A percentile compares a stretch with the other conserved stretches of the same genome.
Evolutionary conservation across 2,329 filamentous ascomycete genomes (phyloP).

Genomic region (Fonsecaea nubica): DNA sequence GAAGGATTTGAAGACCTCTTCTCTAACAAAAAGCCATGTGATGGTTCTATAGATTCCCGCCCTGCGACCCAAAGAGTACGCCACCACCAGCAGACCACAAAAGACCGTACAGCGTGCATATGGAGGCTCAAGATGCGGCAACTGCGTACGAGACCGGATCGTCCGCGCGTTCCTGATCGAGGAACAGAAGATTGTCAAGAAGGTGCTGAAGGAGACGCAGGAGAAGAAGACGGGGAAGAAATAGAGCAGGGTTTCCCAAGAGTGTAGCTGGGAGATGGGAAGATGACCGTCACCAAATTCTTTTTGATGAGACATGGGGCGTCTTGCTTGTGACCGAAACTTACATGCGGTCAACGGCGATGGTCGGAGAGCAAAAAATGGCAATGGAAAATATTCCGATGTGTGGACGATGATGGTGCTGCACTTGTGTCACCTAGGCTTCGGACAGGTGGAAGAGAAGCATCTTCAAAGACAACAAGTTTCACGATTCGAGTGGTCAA

Average conservation of each 20-base stretch:
- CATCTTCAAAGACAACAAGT: not conserved
- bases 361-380: not conserved
- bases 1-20: not conserved
- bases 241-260: slow-evolving; percentile 44
- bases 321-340: not conserved
- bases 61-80: slow-evolving; percentile 97
- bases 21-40: not conserved
- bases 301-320: not conserved
- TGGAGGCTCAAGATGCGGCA: slow-evolving; percentile 96
- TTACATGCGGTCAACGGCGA: not conserved
- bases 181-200: slow-evolving; percentile 99
- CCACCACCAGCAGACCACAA: slow-evolving; percentile 95
- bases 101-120: slow-evolving; percentile 99
- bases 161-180: slow-evolving; percentile 99
- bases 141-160: slow-evolving; percentile 97
- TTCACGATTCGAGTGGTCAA: not conserved
- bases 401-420: not conserved
- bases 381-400: not conserved
- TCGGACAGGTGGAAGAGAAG: not conserved
- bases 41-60: slow-evolving; percentile 74
- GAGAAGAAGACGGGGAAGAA: slow-evolving; percentile 73
- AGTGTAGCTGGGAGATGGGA: not conserved
- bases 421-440: not conserved
- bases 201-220: slow-evolving; percentile 98
- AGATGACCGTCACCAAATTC: not conserved